Base-by-base conservation (phyloP, 1,284 basidiomycete genomes). In the Naganishia albida region DNA sequence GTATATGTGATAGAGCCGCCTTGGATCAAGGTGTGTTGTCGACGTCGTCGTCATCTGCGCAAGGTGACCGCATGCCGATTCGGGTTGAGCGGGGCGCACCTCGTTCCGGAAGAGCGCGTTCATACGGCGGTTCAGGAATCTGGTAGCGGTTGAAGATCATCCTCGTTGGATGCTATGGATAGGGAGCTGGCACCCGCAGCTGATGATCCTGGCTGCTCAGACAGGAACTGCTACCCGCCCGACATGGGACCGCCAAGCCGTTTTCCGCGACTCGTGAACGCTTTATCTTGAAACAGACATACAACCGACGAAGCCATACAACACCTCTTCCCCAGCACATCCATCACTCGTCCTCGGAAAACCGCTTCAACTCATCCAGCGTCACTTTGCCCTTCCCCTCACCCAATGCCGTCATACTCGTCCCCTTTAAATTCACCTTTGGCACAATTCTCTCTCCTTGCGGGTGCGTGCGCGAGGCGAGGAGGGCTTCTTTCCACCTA, bases 401-500 rank as follows among this genome's bases (percentile, higher is more conserved):
- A 6, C 55, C 64, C 18, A 78, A 67, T 23, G 75, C 72, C 39
- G 70, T 70, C 20, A 77, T 62, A 3, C 75, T 74, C 0, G 76
- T 79, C 3, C 75, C 71, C 7, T 69, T 67, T 7, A 79, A 68
- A 60, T 78, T 73, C 50, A 79, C 75, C 44, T 73, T 75, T 28
- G 77, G 77, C 0, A 79, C 77, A 23, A 79, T 71, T 38, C 64
- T 68, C 12, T 72, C 71, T n/a, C 76, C 76, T 20, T 39, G 20
- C 1, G 62, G 62, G 2, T 75, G 67, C 7, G 59, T 66, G 50
- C 71, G 69, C n/a, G 74, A 75, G 0, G 77, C 77, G 7, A 72
- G 43, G 16, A 79, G 64, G 1, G 77, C 77, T 64, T 79, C 76
- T 68, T 77, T 77, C 77, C 77, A 79, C 46, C 77, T 77, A 18